phyloP scores from a whole-genome alignment of 2,329 filamentous ascomycete genomes.

The Geosmithia putterillii region DNA sequence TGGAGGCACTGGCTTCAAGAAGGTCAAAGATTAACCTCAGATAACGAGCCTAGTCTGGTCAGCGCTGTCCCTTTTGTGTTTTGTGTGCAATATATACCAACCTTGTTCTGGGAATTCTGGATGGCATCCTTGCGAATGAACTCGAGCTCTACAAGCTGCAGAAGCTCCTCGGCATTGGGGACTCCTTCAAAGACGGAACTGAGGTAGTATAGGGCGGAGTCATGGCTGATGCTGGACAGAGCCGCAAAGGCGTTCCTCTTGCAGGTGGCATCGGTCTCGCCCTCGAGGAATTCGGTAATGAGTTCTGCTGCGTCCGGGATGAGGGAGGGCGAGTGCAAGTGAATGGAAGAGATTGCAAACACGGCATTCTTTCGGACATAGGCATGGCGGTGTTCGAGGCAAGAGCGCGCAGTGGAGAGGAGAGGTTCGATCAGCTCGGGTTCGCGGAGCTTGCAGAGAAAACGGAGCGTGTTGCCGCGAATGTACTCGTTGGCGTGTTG shows the following conservation, averaged over 20 bases:
- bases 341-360: slow-evolving; percentile 87
- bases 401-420: slow-evolving; percentile 80
- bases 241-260: slow-evolving; percentile 97
- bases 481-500: slow-evolving; percentile 98
- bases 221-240: slow-evolving; percentile 80
- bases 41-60: slow-evolving; percentile 58
- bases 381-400: slow-evolving; percentile 89
- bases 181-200: slow-evolving; percentile 86
- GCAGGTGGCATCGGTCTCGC: slow-evolving; percentile 88
- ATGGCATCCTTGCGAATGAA: slow-evolving; percentile 98
- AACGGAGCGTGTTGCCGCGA: slow-evolving; percentile 92
- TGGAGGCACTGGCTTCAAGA: slow-evolving; percentile 82
- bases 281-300: slow-evolving; percentile 76
- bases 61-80: slow-evolving; percentile 7
- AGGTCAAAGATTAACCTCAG: slow-evolving; percentile 92
- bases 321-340: slow-evolving; percentile 75
- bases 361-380: slow-evolving; percentile 98
- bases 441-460: slow-evolving; percentile 92
- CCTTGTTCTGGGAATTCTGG: slow-evolving; percentile 89
- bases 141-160: slow-evolving; percentile 88
- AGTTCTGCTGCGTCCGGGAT: slow-evolving; percentile 95
- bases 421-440: slow-evolving; percentile 93
- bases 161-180: slow-evolving; percentile 82
- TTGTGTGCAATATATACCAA: slow-evolving; percentile 19
- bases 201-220: slow-evolving; percentile 80